phyloP scores from a whole-genome alignment of 805 yeast species.

The Candida jianshihensis region DNA sequence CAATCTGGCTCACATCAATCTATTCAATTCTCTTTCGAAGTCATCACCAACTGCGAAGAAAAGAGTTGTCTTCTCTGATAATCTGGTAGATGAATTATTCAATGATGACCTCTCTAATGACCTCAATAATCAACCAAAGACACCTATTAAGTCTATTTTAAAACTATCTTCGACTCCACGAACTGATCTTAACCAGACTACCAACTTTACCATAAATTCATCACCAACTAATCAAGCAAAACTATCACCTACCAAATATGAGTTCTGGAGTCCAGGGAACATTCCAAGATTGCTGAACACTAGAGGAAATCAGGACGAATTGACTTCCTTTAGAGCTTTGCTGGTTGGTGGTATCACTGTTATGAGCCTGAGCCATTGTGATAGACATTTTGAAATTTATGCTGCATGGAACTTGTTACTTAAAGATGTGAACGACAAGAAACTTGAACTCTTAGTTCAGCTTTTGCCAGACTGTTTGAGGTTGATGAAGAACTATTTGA shows the following conservation, averaged over 20 bases:
- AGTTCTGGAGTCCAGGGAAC: conserved; percentile 22
- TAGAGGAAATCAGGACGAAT: conserved; percentile 4
- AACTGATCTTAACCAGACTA: background rate
- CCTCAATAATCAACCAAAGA: conserved; percentile 2
- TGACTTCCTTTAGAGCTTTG: conserved; percentile 10
- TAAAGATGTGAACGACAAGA: conserved; percentile 16
- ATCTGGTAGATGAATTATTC: conserved; percentile 3
- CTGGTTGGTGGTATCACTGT: conserved; percentile 18
- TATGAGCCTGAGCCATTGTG: conserved; percentile 7
- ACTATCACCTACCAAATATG: conserved; percentile 4
- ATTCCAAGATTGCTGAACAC: conserved; percentile 11
- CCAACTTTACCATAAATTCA: conserved; percentile 8
- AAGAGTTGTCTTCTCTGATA: conserved; percentile 14
- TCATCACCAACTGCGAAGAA: conserved; percentile 20
- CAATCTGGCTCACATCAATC: background rate
- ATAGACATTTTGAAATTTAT: conserved; percentile 21
- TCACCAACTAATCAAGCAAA: background rate
- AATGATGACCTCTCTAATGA: background rate
- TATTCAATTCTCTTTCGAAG: conserved; percentile 3
- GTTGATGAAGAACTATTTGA: conserved; percentile 8
- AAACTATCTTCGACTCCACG: conserved; percentile 5
- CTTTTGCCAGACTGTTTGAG: conserved; percentile 6
- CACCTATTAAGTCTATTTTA: conserved; percentile 19
- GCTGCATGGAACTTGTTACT: conserved; percentile 16
- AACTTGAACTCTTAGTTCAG: conserved; percentile 1